Conservation (phyloP, 1,284 basidiomycete genomes). For the Papiliotrema nemorosa region DNA sequence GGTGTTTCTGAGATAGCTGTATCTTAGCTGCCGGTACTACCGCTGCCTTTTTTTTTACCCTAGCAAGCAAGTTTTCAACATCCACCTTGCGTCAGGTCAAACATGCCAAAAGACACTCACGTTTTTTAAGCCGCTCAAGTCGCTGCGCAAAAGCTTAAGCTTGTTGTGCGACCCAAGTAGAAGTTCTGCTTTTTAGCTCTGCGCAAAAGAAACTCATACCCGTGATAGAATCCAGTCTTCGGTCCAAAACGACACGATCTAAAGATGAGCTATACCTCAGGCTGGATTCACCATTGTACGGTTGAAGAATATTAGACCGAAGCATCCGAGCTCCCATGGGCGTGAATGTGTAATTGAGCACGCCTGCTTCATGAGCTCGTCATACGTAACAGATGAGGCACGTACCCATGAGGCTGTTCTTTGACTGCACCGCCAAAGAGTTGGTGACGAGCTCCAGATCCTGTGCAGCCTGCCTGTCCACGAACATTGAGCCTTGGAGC, state of each 20-base stretch:
- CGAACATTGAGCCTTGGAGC: constrained; percentile 75
- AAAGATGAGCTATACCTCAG: background rate
- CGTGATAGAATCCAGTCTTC: constrained; percentile 77
- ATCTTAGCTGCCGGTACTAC: background rate
- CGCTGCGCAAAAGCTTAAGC: background rate
- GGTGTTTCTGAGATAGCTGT: background rate
- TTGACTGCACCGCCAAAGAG: constrained; percentile 60
- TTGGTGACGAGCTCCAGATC: constrained; percentile 85
- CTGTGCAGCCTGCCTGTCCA: constrained; percentile 78
- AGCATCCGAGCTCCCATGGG: constrained; percentile 80
- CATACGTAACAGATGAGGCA: background rate
- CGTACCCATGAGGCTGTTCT: constrained; percentile 71
- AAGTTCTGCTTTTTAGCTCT: too few species aligned
- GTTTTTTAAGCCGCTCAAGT: too few species aligned
- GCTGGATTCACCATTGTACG: constrained; percentile 60
- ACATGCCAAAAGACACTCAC: background rate
- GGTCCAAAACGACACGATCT: constrained; percentile 66
- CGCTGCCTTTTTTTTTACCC: constrained; percentile 49
- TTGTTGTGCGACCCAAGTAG: too few species aligned
- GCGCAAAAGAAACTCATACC: too few species aligned
- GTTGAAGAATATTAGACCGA: constrained; percentile 76
- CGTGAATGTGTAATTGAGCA: constrained; percentile 76
- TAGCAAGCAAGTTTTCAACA: constrained; percentile 78
- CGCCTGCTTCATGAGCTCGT: constrained; percentile 37
- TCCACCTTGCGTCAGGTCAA: constrained; percentile 57